Evolutionary conservation across 78 protist genomes (phyloP).

Genomic region (Dictyostelium capitatum): DNA sequence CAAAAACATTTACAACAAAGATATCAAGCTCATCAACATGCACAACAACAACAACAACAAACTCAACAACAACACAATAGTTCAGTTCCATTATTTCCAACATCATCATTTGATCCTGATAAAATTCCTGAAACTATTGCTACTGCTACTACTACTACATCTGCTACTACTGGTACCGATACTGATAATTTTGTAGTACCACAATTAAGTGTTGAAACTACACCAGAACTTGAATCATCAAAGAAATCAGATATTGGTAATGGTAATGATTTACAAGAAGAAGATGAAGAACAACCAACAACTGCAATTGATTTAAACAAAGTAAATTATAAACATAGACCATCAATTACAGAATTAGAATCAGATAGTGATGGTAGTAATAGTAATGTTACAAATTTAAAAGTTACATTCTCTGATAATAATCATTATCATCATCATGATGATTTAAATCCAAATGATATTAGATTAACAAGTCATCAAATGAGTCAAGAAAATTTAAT

Average conservation of each 20-base stretch:
- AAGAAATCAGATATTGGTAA: neutral
- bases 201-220: neutral
- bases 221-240: neutral
- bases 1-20: slow-evolving; percentile 17
- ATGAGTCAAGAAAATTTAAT: slow-evolving; percentile 13
- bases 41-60: neutral
- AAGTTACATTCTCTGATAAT: slow-evolving; percentile 1
- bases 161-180: neutral
- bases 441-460: slow-evolving; percentile 11
- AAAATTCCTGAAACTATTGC: neutral
- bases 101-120: neutral
- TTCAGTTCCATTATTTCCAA: neutral
- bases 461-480: neutral
- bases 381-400: neutral
- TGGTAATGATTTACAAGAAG: neutral
- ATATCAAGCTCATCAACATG: neutral
- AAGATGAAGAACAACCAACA: neutral
- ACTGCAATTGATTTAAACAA: neutral
- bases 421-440: neutral
- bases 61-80: neutral
- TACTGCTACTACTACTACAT: neutral
- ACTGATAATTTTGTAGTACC: too few species aligned
- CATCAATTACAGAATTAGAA: neutral
- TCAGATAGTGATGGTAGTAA: neutral
- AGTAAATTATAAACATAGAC: slow-evolving; percentile 1